A percentile compares a stretch with the other conserved stretches of the same genome.
These are phyloP conservation scores for Trametes cinnabarina DNA, from an alignment of 768 basidiomycete genomes.

Conservation along the genomic window DNA sequence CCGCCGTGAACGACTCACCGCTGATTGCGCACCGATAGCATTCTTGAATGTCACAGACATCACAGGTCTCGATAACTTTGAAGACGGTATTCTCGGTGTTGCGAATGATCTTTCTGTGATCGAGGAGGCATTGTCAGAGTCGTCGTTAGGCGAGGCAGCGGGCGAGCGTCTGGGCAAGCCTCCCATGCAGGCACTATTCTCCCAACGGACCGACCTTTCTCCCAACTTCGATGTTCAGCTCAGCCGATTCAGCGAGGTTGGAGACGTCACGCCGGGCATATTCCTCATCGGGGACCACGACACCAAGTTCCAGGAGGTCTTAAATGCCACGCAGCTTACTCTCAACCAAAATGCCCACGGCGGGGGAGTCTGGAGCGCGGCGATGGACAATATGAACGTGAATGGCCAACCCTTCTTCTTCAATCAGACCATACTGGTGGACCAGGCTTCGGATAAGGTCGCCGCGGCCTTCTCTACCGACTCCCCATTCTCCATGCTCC, in stretches of 20 bases:
- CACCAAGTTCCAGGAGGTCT: slow-evolving; percentile 19
- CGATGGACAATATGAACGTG: slow-evolving; percentile 43
- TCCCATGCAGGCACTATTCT: slow-evolving; percentile 26
- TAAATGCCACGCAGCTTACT: slow-evolving; percentile 24
- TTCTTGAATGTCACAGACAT: slow-evolving; percentile 38
- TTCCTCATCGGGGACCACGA: slow-evolving; percentile 31
- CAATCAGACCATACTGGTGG: slow-evolving; percentile 27
- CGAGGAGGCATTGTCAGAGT: too few species aligned
- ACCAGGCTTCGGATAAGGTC: slow-evolving; percentile 21
- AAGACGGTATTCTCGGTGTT: slow-evolving; percentile 70
- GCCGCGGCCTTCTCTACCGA: slow-evolving; percentile 32
- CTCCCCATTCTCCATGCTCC: slow-evolving; percentile 29
- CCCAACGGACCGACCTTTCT: slow-evolving; percentile 21
- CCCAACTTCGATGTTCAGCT: slow-evolving; percentile 29
- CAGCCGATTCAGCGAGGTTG: slow-evolving; percentile 22
- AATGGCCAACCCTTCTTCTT: slow-evolving; percentile 53
- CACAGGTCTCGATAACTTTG: slow-evolving; percentile 61
- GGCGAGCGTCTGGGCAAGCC: slow-evolving; percentile 14
- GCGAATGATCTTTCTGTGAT: too few species aligned
- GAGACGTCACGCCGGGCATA: slow-evolving; percentile 24
- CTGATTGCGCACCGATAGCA: slow-evolving; percentile 43
- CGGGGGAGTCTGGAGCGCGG: slow-evolving; percentile 30
- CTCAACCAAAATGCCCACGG: too few species aligned
- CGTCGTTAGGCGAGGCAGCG: slow-evolving; percentile 14
- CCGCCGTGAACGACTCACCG: slow-evolving; percentile 53